phyloP scores from a whole-genome alignment of 305 asterid genomes.

The Coffea humblotiana region DNA sequence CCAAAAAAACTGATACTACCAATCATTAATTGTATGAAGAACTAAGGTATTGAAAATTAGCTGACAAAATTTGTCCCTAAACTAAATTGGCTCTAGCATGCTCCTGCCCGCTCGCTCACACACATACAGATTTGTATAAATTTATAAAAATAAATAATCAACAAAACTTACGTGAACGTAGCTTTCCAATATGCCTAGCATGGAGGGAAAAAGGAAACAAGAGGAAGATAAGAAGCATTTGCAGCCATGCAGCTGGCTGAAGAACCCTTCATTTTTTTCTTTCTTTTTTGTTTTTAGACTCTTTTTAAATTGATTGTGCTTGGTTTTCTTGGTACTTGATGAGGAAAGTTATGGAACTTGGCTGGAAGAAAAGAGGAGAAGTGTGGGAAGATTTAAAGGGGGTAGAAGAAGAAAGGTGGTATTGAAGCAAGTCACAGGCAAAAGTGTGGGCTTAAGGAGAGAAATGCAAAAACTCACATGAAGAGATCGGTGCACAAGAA shows the following conservation, averaged over 20 bases:
- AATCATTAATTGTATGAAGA: neutral
- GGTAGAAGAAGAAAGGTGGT: conserved; percentile 9
- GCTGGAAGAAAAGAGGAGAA: conserved; percentile 13
- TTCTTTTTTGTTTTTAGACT: neutral
- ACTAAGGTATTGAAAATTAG: neutral
- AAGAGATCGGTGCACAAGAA: conserved; percentile 31
- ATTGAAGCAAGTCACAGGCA: conserved; percentile 80
- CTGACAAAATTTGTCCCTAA: neutral
- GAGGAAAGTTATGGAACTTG: neutral
- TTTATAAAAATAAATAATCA: neutral
- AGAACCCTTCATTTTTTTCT: conserved; percentile 30
- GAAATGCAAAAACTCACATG: conserved; percentile 54
- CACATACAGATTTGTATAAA: neutral
- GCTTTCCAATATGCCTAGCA: conserved; percentile 47
- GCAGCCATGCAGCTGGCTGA: conserved; percentile 15
- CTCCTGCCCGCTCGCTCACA: neutral
- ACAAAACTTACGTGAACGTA: conserved; percentile 36
- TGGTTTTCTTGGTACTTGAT: neutral
- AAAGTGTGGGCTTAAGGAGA: conserved; percentile 27
- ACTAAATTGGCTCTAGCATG: too few species aligned
- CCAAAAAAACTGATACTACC: neutral
- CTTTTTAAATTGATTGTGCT: neutral
- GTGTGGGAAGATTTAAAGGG: conserved; percentile 38
- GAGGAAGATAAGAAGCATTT: conserved; percentile 31
- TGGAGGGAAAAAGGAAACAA: conserved; percentile 37